Conservation (phyloP, 2,329 filamentous ascomycete species). For the Colletotrichum sp. region DNA sequence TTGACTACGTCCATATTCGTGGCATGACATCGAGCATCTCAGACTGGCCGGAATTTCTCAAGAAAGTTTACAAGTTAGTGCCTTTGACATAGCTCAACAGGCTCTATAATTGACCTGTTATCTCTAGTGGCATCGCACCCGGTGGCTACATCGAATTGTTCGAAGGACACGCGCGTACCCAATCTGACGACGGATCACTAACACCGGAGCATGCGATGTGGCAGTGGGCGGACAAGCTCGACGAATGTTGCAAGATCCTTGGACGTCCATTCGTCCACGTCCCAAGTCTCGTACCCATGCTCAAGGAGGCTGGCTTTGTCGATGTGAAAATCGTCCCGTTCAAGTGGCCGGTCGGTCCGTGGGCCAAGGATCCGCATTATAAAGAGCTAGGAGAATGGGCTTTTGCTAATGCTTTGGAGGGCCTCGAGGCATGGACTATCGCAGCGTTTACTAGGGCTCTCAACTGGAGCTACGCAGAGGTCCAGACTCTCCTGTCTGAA, state of each 20-base stretch:
- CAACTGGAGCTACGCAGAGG: constrained; percentile 23
- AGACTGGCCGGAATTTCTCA: constrained; percentile 24
- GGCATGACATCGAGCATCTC: constrained; percentile 33
- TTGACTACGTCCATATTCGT: constrained; percentile 39
- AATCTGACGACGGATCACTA: constrained; percentile 24
- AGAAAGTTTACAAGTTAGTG: constrained; percentile 22
- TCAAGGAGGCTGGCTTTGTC: constrained; percentile 35
- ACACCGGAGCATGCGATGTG: constrained; percentile 24
- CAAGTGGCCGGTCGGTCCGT: constrained; percentile 31
- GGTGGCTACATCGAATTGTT: constrained; percentile 29
- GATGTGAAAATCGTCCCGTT: constrained; percentile 31
- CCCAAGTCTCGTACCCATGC: background rate
- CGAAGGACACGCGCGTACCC: constrained; percentile 21
- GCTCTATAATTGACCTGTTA: background rate
- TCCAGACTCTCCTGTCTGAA: constrained; percentile 23
- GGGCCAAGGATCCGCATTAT: constrained; percentile 29
- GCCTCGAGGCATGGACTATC: background rate
- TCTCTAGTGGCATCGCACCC: constrained; percentile 12
- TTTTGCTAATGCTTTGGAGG: background rate
- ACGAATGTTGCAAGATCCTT: constrained; percentile 31
- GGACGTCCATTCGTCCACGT: constrained; percentile 24
- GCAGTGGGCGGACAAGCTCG: constrained; percentile 27
- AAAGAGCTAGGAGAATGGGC: constrained; percentile 37
- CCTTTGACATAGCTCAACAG: background rate
- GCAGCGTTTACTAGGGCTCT: background rate